Evolutionary conservation across 2,329 filamentous ascomycete species (phyloP).

Genomic region (Keithomyces neogunnii): DNA sequence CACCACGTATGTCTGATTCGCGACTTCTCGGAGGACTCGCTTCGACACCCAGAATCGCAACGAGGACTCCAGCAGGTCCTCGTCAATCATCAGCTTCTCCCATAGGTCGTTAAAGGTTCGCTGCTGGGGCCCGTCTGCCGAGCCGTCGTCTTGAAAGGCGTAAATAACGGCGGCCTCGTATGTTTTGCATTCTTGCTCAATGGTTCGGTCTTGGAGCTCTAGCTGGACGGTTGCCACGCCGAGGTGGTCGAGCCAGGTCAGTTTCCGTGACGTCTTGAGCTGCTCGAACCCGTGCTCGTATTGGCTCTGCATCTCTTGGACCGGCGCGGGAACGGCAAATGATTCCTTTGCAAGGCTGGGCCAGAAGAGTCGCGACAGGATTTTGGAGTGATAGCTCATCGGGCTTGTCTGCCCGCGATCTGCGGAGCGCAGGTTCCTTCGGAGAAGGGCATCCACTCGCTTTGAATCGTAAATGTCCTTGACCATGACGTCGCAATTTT

Average conservation of each 20-base stretch:
- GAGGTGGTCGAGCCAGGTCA: constrained; percentile 79
- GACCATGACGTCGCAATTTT: constrained; percentile 96
- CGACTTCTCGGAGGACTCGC: constrained; percentile 51
- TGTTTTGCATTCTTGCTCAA: constrained; percentile 65
- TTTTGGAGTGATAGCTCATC: constrained; percentile 62
- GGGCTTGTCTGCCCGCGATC: constrained; percentile 10
- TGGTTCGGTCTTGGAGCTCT: constrained; percentile 70
- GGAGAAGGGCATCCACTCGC: constrained; percentile 61
- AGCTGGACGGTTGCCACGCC: constrained; percentile 75
- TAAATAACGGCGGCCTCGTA: constrained; percentile 86
- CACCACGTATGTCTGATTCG: constrained; percentile 53
- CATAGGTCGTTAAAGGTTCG: constrained; percentile 46
- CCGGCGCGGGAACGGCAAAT: constrained; percentile 53
- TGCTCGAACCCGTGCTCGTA: constrained; percentile 72
- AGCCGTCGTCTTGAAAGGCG: constrained; percentile 55
- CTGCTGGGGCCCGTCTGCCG: constrained; percentile 24
- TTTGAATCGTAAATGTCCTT: constrained; percentile 82
- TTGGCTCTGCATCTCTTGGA: constrained; percentile 52
- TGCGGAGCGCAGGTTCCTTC: constrained; percentile 28
- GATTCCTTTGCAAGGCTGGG: constrained; percentile 65
- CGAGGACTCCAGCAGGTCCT: constrained; percentile 58
- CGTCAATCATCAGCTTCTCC: constrained; percentile 60
- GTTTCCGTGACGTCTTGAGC: constrained; percentile 74
- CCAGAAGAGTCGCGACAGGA: constrained; percentile 91
- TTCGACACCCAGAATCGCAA: constrained; percentile 65